These are phyloP conservation scores for Phanerodontia chrysosporium DNA, from an alignment of 768 basidiomycete species.

Conservation along the genomic window DNA sequence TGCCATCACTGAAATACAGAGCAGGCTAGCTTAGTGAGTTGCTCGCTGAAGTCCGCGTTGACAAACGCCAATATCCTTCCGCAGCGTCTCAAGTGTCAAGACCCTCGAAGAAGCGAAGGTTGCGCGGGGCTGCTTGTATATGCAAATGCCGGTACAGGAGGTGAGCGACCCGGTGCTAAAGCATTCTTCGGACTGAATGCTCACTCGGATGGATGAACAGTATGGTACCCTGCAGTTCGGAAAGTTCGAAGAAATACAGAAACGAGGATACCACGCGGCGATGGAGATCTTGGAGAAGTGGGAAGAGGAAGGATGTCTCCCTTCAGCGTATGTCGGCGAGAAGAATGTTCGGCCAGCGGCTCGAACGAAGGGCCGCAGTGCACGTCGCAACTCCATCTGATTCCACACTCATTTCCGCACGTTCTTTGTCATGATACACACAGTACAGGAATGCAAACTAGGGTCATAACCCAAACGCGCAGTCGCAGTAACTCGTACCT, in stretches of 20 bases:
- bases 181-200: too few species aligned
- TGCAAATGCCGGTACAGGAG: conserved; percentile 93
- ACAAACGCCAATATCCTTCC: not conserved
- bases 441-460: not conserved
- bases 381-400: conserved; percentile 68
- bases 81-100: conserved; percentile 90
- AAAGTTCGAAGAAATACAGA: conserved; percentile 85
- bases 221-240: conserved; percentile 89
- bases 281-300: conserved; percentile 68
- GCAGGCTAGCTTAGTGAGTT: conserved; percentile 89
- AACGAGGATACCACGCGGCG: conserved; percentile 75
- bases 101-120: conserved; percentile 95
- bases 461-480: not conserved
- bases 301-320: conserved; percentile 82
- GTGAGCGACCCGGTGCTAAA: conserved; percentile 34
- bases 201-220: conserved; percentile 31
- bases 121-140: conserved; percentile 83
- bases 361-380: conserved; percentile 72
- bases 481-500: not conserved
- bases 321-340: conserved; percentile 64
- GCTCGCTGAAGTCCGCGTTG: not conserved
- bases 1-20: conserved; percentile 90
- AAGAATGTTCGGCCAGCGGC: conserved; percentile 40
- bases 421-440: not conserved
- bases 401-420: not conserved